Conservation (phyloP, 257 asterid genomes). For the Eustoma russellianum region DNA sequence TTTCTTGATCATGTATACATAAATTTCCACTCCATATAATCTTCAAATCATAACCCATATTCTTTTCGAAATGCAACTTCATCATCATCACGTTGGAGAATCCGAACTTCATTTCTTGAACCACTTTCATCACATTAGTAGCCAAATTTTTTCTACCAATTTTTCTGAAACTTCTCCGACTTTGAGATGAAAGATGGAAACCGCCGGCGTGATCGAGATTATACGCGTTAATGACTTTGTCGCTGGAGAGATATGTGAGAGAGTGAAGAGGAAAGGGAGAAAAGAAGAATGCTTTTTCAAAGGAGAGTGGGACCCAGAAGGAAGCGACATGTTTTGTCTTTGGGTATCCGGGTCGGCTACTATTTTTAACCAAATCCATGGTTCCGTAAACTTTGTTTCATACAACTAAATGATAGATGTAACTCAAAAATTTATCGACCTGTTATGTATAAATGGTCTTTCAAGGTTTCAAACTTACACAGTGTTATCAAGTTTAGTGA, state of each 20-base stretch:
- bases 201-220: neutral
- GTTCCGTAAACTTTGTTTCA: too few relatives aligned
- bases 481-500: too few relatives aligned
- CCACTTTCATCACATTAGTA: too few relatives aligned
- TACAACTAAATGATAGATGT: too few relatives aligned
- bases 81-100: neutral
- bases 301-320: slow-evolving; percentile 27
- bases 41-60: neutral
- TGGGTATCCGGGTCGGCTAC: slow-evolving; percentile 29
- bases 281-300: slow-evolving; percentile 15
- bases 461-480: too few relatives aligned
- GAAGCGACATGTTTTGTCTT: slow-evolving; percentile 23
- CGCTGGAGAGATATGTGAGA: neutral
- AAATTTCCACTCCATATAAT: neutral
- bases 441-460: too few relatives aligned
- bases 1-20: slow-evolving; percentile 4
- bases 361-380: too few relatives aligned
- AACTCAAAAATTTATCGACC: too few relatives aligned
- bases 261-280: slow-evolving; percentile 28
- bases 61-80: neutral
- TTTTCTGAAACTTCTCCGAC: slow-evolving; percentile 21
- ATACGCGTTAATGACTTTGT: neutral
- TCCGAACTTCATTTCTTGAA: neutral
- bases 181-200: slow-evolving; percentile 10
- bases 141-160: too few relatives aligned